A percentile compares a stretch with the other conserved stretches of the same genome.
These are phyloP conservation scores for Dissophora ornata DNA, from an alignment of 192 early-diverging fungal genomes.

Conservation along the genomic window DNA sequence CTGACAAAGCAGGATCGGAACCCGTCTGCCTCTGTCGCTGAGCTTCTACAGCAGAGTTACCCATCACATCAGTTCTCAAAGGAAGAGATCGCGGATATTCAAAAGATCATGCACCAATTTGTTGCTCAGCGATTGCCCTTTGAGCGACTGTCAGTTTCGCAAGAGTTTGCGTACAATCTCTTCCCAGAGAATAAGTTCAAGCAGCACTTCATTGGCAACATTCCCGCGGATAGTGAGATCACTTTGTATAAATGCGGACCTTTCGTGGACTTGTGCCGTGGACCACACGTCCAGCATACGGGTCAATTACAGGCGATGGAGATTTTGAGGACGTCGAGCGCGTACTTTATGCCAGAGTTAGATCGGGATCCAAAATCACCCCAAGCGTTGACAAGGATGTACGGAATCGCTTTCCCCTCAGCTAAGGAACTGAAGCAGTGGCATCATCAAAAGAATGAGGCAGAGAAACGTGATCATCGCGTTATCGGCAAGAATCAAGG, in stretches of 20 bases:
- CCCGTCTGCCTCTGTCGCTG: constrained; percentile 19
- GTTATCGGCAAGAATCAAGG: constrained; percentile 74
- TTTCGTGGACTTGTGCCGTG: constrained; percentile 83
- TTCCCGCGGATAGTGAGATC: constrained; percentile 60
- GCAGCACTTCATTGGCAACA: constrained; percentile 68
- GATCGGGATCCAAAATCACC: constrained; percentile 60
- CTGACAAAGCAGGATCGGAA: constrained; percentile 58
- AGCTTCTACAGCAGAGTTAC: constrained; percentile 39
- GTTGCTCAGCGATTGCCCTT: constrained; percentile 66
- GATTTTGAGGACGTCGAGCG: constrained; percentile 66
- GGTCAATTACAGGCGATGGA: constrained; percentile 67
- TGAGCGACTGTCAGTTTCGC: constrained; percentile 72
- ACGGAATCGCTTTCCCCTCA: constrained; percentile 77
- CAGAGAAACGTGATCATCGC: constrained; percentile 74
- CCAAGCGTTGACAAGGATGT: constrained; percentile 72
- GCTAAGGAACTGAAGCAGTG: constrained; percentile 64
- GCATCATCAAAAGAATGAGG: constrained; percentile 62
- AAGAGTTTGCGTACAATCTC: constrained; percentile 67
- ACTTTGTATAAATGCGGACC: constrained; percentile 76
- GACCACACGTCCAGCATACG: constrained; percentile 80
- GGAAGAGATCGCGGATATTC: constrained; percentile 65
- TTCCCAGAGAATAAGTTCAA: constrained; percentile 84
- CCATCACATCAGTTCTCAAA: constrained; percentile 58
- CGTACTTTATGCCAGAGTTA: constrained; percentile 67
- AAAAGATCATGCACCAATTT: constrained; percentile 62